Percentiles rank a stretch among this genome's conserved stretches.
phyloP scores from a whole-genome alignment of 495 filamentous ascomycete species.

The Trypethelium eluteriae region DNA sequence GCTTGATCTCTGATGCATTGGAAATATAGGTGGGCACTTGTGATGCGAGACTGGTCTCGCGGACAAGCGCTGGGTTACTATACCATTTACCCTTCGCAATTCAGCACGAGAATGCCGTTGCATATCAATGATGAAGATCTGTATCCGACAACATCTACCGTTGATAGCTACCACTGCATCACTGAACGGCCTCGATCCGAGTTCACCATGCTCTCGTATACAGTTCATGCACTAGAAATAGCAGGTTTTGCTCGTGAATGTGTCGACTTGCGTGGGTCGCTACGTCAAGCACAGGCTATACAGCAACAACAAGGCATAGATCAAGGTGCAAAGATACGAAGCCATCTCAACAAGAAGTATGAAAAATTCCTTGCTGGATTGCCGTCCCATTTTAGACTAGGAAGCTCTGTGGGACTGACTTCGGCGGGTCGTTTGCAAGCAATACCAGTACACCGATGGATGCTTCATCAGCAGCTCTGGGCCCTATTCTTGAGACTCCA shows the following conservation, averaged over 20 bases:
- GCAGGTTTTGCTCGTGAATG: slow-evolving; percentile 26
- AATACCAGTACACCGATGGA: slow-evolving; percentile 31
- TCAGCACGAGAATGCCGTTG: slow-evolving; percentile 52
- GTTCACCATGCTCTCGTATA: slow-evolving; percentile 34
- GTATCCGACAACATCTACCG: slow-evolving; percentile 35
- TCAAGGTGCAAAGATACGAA: background rate
- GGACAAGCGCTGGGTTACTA: slow-evolving; percentile 30
- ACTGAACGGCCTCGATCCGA: slow-evolving; percentile 30
- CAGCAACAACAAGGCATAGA: background rate
- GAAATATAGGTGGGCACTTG: slow-evolving; percentile 30
- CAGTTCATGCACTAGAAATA: slow-evolving; percentile 26
- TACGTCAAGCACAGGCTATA: background rate
- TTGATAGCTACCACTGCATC: slow-evolving; percentile 13
- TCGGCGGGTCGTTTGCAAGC: slow-evolving; percentile 26
- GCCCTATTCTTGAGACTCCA: slow-evolving; percentile 31
- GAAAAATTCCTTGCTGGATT: slow-evolving; percentile 26
- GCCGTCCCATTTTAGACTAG: slow-evolving; percentile 29
- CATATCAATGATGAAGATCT: slow-evolving; percentile 77
- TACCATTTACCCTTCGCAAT: slow-evolving; percentile 37
- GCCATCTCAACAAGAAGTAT: slow-evolving; percentile 15
- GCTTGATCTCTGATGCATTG: background rate
- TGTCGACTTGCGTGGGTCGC: slow-evolving; percentile 18
- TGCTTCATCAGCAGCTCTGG: slow-evolving; percentile 37
- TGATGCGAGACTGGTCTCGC: slow-evolving; percentile 30
- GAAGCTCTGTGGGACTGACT: slow-evolving; percentile 26